Evolutionary conservation across 768 basidiomycete genomes (phyloP).

Genomic region (Leccinum fibrillosum): DNA sequence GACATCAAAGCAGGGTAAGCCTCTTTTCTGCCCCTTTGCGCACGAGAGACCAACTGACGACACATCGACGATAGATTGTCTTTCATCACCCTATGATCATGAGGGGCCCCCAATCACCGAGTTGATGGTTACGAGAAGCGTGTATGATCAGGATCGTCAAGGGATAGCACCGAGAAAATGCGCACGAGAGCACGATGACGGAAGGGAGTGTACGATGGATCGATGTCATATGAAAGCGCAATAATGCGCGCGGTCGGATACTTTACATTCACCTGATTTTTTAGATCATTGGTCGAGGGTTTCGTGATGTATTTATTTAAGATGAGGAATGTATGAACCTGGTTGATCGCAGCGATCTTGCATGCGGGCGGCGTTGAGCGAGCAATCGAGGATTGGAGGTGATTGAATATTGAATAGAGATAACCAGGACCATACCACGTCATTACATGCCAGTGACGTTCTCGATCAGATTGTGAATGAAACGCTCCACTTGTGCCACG

Average conservation of each 20-base stretch:
- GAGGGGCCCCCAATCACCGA: background rate
- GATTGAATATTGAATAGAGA: background rate
- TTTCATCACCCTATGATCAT: conserved; percentile 7
- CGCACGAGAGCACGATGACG: background rate
- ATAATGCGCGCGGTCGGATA: background rate
- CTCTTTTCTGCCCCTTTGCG: background rate
- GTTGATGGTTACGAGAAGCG: too few relatives aligned
- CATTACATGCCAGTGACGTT: background rate
- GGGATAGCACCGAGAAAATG: background rate
- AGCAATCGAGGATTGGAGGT: background rate
- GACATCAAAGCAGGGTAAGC: conserved; percentile 21
- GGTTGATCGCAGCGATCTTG: background rate
- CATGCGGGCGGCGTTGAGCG: background rate
- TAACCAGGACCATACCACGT: background rate
- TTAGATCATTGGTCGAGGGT: background rate
- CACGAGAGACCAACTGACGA: conserved; percentile 1
- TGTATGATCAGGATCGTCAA: background rate
- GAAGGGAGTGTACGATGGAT: background rate
- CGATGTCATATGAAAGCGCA: background rate
- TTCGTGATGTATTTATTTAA: background rate
- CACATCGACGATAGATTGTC: conserved; percentile 7
- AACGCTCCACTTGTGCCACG: background rate
- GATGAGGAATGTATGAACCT: background rate
- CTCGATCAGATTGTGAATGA: background rate
- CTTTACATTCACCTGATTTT: background rate